Evolutionary conservation across 345 rosid species (phyloP).

Genomic region (rapeseed (Brassica napus)): Da-Ae NC_063446.1:31213501-31214000

Average conservation of each 20-base stretch:
- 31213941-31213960: neutral
- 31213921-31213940: neutral
- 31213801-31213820: neutral
- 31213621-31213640: constrained; percentile 27
- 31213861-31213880: neutral
- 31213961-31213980: neutral
- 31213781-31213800: neutral
- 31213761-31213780: neutral
- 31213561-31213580: neutral
- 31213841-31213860: neutral
- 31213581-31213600: constrained; percentile 44
- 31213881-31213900: neutral
- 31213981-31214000: neutral
- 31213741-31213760: neutral
- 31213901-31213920: neutral
- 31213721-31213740: neutral
- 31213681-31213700: neutral
- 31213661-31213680: neutral
- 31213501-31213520: constrained; percentile 49
- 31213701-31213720: neutral
- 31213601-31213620: constrained; percentile 38
- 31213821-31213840: neutral
- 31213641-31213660: constrained; percentile 9
- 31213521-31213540: neutral
- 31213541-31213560: neutral